Evolutionary conservation across 306 rosid species (phyloP).

Genomic region (Senna siamea): DNA sequence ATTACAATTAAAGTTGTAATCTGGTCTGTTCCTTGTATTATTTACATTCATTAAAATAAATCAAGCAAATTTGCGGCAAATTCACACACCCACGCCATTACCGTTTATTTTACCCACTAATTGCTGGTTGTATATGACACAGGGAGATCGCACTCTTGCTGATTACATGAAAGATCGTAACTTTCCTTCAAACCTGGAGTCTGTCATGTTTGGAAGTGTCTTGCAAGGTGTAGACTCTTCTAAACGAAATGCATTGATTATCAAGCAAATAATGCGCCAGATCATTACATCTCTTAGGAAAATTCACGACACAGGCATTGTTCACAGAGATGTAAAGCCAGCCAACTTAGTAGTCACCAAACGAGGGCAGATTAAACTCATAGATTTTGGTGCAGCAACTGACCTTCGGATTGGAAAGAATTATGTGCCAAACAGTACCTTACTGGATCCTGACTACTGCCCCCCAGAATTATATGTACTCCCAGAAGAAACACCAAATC

Average conservation of each 20-base stretch:
- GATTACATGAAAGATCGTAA: slow-evolving; percentile 82
- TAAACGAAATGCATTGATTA: slow-evolving; percentile 76
- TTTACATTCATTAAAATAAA: slow-evolving; percentile 18
- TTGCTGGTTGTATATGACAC: slow-evolving; percentile 44
- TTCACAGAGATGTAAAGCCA: slow-evolving; percentile 94
- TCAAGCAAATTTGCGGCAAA: slow-evolving; percentile 5
- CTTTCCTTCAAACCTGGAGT: slow-evolving; percentile 85
- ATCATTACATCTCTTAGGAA: slow-evolving; percentile 81
- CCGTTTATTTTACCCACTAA: slow-evolving; percentile 45
- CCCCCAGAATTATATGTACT: slow-evolving; percentile 91
- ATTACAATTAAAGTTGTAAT: not conserved
- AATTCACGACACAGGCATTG: slow-evolving; percentile 91
- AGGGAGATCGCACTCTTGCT: slow-evolving; percentile 87
- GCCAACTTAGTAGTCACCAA: slow-evolving; percentile 88
- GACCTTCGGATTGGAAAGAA: slow-evolving; percentile 96
- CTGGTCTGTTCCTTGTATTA: slow-evolving; percentile 21
- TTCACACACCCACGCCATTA: slow-evolving; percentile 4
- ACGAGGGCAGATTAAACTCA: slow-evolving; percentile 81
- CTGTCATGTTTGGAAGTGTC: slow-evolving; percentile 88
- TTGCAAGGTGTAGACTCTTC: slow-evolving; percentile 75
- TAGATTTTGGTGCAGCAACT: slow-evolving; percentile 95
- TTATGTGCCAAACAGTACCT: slow-evolving; percentile 65
- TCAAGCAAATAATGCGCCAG: slow-evolving; percentile 95
- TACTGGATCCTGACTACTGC: slow-evolving; percentile 89
- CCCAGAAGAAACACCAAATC: slow-evolving; percentile 93